Evolutionary conservation across 73 alveolate species (phyloP).

Genomic region (Symbiodinium pilosum): DNA sequence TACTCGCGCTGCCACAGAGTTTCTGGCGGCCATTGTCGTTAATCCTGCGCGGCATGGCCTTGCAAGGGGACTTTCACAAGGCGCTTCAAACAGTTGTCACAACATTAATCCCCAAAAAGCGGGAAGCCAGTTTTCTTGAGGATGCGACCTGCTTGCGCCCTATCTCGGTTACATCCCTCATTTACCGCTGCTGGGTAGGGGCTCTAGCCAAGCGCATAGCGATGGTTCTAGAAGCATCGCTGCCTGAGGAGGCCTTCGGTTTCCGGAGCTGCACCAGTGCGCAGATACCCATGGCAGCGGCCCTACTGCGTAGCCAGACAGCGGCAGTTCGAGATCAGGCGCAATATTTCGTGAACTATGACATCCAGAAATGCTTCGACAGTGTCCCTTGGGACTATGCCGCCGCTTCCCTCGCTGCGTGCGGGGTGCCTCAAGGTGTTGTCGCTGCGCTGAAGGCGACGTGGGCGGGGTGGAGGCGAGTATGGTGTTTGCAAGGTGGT

Average conservation of each 20-base stretch:
- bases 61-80: not conserved
- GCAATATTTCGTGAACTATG: not conserved
- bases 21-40: not conserved
- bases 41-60: not conserved
- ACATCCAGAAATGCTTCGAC: not conserved
- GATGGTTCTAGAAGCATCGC: not conserved
- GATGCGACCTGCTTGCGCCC: not conserved
- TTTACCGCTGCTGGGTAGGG: not conserved
- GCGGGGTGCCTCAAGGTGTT: not conserved
- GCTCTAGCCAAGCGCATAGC: not conserved
- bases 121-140: not conserved
- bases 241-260: not conserved
- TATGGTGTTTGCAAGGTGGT: not conserved
- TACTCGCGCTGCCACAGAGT: not conserved
- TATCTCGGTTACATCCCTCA: not conserved
- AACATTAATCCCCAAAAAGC: not conserved
- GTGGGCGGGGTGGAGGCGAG: not conserved
- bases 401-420: not conserved
- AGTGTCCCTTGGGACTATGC: not conserved
- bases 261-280: not conserved
- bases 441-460: not conserved
- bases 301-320: not conserved
- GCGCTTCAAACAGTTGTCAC: not conserved
- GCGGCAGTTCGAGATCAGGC: not conserved
- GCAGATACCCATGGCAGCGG: not conserved